phyloP scores from a whole-genome alignment of 139 green algal genomes.

The Chlorella sorokiniana region DNA sequence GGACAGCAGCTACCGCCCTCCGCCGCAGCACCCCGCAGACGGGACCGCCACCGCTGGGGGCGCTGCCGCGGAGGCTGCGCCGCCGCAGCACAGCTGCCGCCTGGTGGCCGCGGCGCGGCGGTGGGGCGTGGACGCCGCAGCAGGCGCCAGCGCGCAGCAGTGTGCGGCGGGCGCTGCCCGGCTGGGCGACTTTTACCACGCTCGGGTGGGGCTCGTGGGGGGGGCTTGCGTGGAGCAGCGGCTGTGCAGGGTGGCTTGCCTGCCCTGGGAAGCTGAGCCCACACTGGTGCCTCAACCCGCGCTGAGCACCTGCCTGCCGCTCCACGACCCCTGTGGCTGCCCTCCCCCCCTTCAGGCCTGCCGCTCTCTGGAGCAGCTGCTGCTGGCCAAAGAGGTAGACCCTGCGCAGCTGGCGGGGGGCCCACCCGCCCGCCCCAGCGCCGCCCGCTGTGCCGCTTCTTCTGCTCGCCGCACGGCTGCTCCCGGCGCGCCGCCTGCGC shows the following conservation, averaged over 20 bases:
- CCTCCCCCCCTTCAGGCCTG: not conserved
- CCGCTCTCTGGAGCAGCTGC: not conserved
- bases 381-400: conserved; percentile 1
- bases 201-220: not conserved
- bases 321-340: not conserved
- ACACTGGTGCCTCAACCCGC: not conserved
- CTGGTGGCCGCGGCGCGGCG: not conserved
- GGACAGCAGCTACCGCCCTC: not conserved
- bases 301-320: not conserved
- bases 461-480: not conserved
- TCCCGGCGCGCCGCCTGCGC: not conserved
- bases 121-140: not conserved
- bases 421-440: not conserved
- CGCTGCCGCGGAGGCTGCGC: not conserved
- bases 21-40: not conserved
- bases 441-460: conserved; percentile 12
- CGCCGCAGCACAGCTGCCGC: not conserved
- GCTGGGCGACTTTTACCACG: not conserved
- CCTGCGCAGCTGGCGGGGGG: not conserved
- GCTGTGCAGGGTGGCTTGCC: no score
- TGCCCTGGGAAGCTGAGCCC: not conserved
- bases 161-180: not conserved
- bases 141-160: not conserved
- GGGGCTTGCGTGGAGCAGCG: not conserved
- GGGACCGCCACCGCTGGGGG: not conserved